phyloP scores from a whole-genome alignment of 768 basidiomycete species.

The Calocera viscosa region DNA sequence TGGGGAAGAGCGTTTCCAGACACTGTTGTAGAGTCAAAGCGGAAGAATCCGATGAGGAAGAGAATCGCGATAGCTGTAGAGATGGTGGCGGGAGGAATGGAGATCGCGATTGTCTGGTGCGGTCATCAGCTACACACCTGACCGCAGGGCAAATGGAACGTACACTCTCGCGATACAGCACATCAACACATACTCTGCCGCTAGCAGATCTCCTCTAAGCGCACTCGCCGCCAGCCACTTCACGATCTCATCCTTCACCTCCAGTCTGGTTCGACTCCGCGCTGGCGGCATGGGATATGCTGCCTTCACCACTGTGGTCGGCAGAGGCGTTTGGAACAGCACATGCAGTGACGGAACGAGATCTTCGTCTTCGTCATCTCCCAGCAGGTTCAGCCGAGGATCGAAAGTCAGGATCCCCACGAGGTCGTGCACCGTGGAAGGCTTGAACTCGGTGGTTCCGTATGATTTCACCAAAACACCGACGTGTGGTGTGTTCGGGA shows the following conservation, averaged over 20 bases:
- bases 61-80: slow-evolving; percentile 48
- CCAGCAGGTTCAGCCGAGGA: slow-evolving; percentile 23
- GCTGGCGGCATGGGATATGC: background rate
- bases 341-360: slow-evolving; percentile 27
- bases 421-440: slow-evolving; percentile 54
- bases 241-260: slow-evolving; percentile 44
- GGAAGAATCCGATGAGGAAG: slow-evolving; percentile 32
- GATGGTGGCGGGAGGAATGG: slow-evolving; percentile 57
- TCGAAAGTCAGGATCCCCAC: slow-evolving; percentile 62
- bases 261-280: background rate
- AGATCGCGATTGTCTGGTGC: slow-evolving; percentile 48
- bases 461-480: slow-evolving; percentile 68
- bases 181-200: slow-evolving; percentile 66
- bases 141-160: slow-evolving; percentile 23
- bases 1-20: slow-evolving; percentile 48
- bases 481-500: slow-evolving; percentile 41
- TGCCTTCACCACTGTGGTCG: background rate
- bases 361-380: background rate
- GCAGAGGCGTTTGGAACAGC: slow-evolving; percentile 9
- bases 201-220: slow-evolving; percentile 52
- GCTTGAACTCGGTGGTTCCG: slow-evolving; percentile 33
- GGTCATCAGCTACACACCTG: background rate
- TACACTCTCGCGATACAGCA: slow-evolving; percentile 50
- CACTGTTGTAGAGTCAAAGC: slow-evolving; percentile 42
- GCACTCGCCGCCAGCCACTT: slow-evolving; percentile 61